phyloP scores from a whole-genome alignment of 2,329 filamentous ascomycete species.

The Talaromyces albobiverticillius region DNA sequence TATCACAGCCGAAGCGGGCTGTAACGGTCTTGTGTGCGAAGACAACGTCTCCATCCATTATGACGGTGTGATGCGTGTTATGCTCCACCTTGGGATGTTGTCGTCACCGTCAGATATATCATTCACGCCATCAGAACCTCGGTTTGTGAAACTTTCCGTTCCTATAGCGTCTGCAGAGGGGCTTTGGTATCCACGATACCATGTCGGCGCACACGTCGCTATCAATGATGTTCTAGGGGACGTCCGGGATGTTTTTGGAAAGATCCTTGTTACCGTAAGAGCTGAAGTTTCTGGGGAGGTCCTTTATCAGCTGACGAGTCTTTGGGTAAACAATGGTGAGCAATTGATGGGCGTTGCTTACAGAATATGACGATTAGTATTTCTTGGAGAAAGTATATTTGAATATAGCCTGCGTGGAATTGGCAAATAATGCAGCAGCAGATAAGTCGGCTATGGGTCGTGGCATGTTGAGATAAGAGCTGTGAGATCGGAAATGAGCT shows the following conservation, averaged over 20 bases:
- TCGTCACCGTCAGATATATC: background rate
- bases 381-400: too few relatives aligned
- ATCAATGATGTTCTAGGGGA: background rate
- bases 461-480: too few relatives aligned
- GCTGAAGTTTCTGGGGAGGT: background rate
- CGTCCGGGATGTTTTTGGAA: background rate
- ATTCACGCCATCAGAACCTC: background rate
- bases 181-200: background rate
- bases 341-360: background rate
- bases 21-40: background rate
- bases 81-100: background rate
- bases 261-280: background rate
- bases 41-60: background rate
- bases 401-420: too few relatives aligned
- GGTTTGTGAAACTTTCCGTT: background rate
- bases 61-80: background rate
- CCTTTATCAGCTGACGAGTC: background rate
- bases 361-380: background rate
- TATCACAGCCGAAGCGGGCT: background rate
- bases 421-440: too few relatives aligned
- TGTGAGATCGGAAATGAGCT: too few relatives aligned
- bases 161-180: background rate
- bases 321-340: background rate
- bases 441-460: too few relatives aligned
- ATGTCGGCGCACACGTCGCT: background rate